Conservation (phyloP, 495 filamentous ascomycete genomes). For the Trypethelium eluteriae region DNA sequence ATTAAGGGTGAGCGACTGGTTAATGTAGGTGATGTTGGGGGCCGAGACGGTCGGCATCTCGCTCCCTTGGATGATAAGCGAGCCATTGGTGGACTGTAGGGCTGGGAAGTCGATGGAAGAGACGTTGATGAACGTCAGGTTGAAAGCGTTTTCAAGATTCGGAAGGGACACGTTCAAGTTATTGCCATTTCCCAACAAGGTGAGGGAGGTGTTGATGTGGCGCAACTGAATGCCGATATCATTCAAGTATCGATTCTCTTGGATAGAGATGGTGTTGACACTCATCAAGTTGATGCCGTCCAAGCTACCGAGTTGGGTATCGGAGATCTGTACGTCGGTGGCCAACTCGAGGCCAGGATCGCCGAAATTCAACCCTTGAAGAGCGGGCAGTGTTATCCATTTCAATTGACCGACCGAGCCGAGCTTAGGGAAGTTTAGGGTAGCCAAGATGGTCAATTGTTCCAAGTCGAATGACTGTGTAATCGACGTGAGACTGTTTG, state of each 20-base stretch:
- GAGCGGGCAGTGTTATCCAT: slow-evolving; percentile 64
- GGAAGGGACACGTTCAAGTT: slow-evolving; percentile 57
- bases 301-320: slow-evolving; percentile 70
- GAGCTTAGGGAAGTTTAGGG: slow-evolving; percentile 56
- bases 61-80: slow-evolving; percentile 78
- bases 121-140: slow-evolving; percentile 86
- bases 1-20: slow-evolving; percentile 65
- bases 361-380: slow-evolving; percentile 58
- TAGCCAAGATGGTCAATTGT: slow-evolving; percentile 56
- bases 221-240: slow-evolving; percentile 50
- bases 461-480: slow-evolving; percentile 59
- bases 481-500: slow-evolving; percentile 44
- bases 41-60: slow-evolving; percentile 58
- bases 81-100: slow-evolving; percentile 66
- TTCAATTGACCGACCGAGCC: slow-evolving; percentile 54
- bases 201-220: slow-evolving; percentile 57
- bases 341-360: slow-evolving; percentile 47
- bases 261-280: slow-evolving; percentile 47
- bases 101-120: slow-evolving; percentile 65
- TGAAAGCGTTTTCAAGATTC: slow-evolving; percentile 65
- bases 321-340: slow-evolving; percentile 59
- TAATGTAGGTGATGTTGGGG: slow-evolving; percentile 69
- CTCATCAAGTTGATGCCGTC: slow-evolving; percentile 68
- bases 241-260: slow-evolving; percentile 35
- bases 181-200: slow-evolving; percentile 55